Base-by-base conservation (phyloP, 768 basidiomycete species). In the Tulasnella sp. region DNA sequence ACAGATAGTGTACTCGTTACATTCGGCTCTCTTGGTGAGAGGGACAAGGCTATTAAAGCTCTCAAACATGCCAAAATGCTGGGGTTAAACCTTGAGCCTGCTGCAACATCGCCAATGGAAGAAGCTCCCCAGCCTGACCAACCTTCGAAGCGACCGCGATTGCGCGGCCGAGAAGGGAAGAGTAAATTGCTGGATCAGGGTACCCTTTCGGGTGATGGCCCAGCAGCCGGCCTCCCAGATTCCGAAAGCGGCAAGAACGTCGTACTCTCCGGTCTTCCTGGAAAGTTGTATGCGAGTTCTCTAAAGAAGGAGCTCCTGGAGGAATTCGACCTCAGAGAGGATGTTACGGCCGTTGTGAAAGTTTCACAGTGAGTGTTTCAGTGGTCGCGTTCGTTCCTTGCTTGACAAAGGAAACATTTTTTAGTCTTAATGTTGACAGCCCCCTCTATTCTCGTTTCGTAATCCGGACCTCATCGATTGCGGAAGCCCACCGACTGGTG, bases 401-500 rank as follows among this genome's bases (percentile, higher is more conserved):
- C n/a, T 61, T 20, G 46, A 48, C n/a, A 29, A n/a, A 61, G n/a
- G 10, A 61, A 26, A 23, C 57, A 26, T 26, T 23, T 4, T 48
- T 6, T 16, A 18, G 57, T 11, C 23, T 23, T 55, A 55, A 16
- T 55, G 13, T 39, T 40, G 73, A 40, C 23, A 20, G 42, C 3
- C 11, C 73, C 6, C 72, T 78, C 5, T 81, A 79, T 10, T 80
- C 81, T 32, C 79, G 81, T 51, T 69, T 75, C 80, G 80, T 90
- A 13, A 85, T 94, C 37, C 89, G 88, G 44, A 83, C 91, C 75
- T 82, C 84, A 2, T 89, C 89, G 0, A 84, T 86, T 23, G 86
- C 91, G 11, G 91, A 94, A 81, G 93, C 93, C 0, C 89, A 92
- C 81, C 88, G 88, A 74, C 83, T 94, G 35, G 90, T 90, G 26